A percentile compares a stretch with the other conserved stretches of the same genome.
Evolutionary conservation across 345 rosid species (phyloP).

Genomic region (Brassica napus): DNA sequence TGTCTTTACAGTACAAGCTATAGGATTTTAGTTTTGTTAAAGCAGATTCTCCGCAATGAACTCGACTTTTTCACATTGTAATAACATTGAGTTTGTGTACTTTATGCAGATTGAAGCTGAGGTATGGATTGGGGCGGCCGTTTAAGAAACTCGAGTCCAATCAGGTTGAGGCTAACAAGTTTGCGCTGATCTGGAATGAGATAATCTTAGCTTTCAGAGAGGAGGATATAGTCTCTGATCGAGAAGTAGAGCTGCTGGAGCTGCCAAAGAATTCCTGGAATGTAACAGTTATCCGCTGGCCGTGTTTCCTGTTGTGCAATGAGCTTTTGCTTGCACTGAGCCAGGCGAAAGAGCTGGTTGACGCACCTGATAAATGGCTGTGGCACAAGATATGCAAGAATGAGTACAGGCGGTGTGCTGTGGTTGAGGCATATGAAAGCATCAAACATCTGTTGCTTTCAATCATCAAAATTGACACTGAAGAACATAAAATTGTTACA

Average conservation of each 20-base stretch:
- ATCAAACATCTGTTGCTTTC: slow-evolving; percentile 70
- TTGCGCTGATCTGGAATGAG: slow-evolving; percentile 96
- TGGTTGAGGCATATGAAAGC: slow-evolving; percentile 88
- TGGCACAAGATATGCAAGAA: slow-evolving; percentile 91
- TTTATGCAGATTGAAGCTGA: slow-evolving; percentile 70
- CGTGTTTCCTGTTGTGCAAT: slow-evolving; percentile 89
- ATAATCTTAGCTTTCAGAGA: slow-evolving; percentile 83
- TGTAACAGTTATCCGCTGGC: slow-evolving; percentile 91
- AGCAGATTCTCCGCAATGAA: not conserved
- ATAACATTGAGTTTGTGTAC: slow-evolving; percentile 28
- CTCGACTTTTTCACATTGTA: slow-evolving; percentile 1
- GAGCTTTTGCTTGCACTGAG: slow-evolving; percentile 95
- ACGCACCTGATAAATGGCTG: slow-evolving; percentile 95
- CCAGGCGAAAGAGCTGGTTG: slow-evolving; percentile 88
- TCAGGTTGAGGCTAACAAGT: slow-evolving; percentile 90
- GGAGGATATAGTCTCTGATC: slow-evolving; percentile 92
- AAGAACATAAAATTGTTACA: slow-evolving; percentile 75
- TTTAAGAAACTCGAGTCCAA: slow-evolving; percentile 92
- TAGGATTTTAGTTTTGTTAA: not conserved
- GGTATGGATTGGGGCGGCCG: slow-evolving; percentile 93
- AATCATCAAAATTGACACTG: slow-evolving; percentile 66
- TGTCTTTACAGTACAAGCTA: slow-evolving; percentile 13
- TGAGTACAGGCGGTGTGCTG: slow-evolving; percentile 90
- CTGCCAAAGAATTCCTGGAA: slow-evolving; percentile 90
- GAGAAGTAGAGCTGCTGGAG: slow-evolving; percentile 85